These are phyloP conservation scores for Mortierella polycephala DNA, from an alignment of 371 early-diverging fungal species.

Conservation along the genomic window DNA sequence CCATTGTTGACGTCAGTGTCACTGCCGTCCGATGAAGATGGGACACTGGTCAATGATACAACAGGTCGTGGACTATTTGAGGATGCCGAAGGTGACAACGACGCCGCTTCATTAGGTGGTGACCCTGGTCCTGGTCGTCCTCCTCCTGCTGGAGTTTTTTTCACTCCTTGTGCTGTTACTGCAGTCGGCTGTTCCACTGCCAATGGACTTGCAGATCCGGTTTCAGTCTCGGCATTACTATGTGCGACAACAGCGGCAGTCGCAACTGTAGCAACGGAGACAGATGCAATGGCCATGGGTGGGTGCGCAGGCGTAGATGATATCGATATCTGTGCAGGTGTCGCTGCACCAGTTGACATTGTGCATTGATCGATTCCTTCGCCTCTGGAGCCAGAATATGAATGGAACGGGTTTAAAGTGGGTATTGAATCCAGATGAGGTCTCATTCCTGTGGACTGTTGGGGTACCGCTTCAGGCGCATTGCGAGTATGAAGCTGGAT, in stretches of 20 bases:
- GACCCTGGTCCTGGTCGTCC: too few relatives aligned
- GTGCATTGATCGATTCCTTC: neutral
- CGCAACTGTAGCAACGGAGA: neutral
- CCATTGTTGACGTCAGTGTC: neutral
- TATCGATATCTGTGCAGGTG: neutral
- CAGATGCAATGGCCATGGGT: neutral
- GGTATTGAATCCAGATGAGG: too few relatives aligned
- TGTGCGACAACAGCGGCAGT: conserved; percentile 8
- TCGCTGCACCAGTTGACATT: neutral
- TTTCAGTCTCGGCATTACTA: conserved; percentile 15
- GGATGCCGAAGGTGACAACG: conserved; percentile 10
- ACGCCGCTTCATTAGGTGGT: neutral
- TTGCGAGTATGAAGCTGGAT: too few relatives aligned
- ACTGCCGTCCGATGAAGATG: neutral
- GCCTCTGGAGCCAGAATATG: too few relatives aligned
- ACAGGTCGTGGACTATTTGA: conserved; percentile 15
- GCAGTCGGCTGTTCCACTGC: conserved; percentile 16
- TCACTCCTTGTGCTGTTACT: too few relatives aligned
- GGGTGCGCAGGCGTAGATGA: too few relatives aligned
- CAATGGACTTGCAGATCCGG: conserved; percentile 12
- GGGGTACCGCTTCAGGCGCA: too few relatives aligned
- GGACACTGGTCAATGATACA: neutral
- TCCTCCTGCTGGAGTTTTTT: too few relatives aligned
- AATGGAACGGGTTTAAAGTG: too few relatives aligned
- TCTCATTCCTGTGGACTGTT: too few relatives aligned